A percentile compares a stretch with the other conserved stretches of the same genome.
These are phyloP conservation scores for Botryobasidium botryosum DNA, from an alignment of 768 basidiomycete genomes.

Conservation along the genomic window DNA sequence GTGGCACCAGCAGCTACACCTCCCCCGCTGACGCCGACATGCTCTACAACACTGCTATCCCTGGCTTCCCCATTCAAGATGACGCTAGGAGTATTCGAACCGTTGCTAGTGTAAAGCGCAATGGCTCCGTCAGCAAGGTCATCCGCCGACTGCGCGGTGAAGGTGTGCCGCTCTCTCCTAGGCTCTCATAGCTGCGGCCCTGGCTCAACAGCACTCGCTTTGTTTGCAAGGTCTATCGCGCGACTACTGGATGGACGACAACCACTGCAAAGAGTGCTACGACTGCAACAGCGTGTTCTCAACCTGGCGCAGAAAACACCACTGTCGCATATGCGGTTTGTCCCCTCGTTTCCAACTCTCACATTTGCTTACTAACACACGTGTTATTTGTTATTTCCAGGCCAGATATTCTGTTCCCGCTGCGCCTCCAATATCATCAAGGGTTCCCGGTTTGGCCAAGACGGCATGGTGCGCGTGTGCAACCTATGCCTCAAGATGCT, in stretches of 20 bases:
- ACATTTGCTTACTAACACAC: background rate
- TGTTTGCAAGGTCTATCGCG: conserved; percentile 49
- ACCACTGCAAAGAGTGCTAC: conserved; percentile 87
- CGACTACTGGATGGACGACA: conserved; percentile 99
- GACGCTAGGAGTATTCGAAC: conserved; percentile 80
- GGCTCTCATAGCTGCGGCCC: conserved; percentile 6
- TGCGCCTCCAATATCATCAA: conserved; percentile 97
- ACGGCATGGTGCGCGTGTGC: conserved; percentile 91
- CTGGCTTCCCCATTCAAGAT: conserved; percentile 84
- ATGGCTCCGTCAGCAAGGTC: conserved; percentile 77
- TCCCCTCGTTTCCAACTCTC: conserved; percentile 13
- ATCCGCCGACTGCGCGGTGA: conserved; percentile 83
- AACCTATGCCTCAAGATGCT: conserved; percentile 90
- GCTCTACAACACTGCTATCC: conserved; percentile 29
- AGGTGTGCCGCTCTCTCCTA: conserved; percentile 29
- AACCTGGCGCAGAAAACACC: conserved; percentile 88
- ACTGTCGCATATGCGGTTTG: conserved; percentile 89
- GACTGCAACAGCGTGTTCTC: conserved; percentile 92
- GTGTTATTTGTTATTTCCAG: conserved; percentile 22
- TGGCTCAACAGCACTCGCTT: no score
- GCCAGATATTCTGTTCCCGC: conserved; percentile 93
- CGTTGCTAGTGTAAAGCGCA: conserved; percentile 35
- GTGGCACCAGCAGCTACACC: no score
- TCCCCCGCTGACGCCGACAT: conserved; percentile 2
- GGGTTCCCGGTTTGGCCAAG: conserved; percentile 79